Evolutionary conservation across 495 filamentous ascomycete species (phyloP).

Genomic region (Hapsidospora chrysogenum): DNA sequence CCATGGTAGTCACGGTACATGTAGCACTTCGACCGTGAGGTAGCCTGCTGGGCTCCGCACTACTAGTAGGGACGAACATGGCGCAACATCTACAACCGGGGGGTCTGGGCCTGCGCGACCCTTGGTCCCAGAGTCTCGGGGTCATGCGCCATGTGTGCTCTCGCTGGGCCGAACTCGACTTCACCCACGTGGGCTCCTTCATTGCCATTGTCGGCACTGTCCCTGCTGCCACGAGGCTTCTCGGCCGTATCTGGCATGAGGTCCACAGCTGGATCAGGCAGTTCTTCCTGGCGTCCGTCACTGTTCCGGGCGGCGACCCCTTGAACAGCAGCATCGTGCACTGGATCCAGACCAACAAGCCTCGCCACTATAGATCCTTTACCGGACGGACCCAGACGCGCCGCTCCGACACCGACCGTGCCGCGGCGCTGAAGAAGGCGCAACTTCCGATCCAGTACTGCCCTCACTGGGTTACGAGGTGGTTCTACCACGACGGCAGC

Average conservation of each 20-base stretch:
- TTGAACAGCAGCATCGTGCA: constrained; percentile 26
- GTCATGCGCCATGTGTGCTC: background rate
- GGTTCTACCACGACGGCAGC: constrained; percentile 22
- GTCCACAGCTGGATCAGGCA: constrained; percentile 22
- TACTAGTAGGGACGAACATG: too few relatives aligned
- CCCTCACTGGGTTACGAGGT: constrained; percentile 25
- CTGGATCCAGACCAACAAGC: constrained; percentile 22
- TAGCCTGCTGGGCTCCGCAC: too few relatives aligned
- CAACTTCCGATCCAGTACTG: constrained; percentile 25
- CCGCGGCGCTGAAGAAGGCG: constrained; percentile 9
- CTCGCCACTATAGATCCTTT: constrained; percentile 10
- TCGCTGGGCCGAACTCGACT: constrained; percentile 13
- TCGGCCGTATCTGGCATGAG: constrained; percentile 9
- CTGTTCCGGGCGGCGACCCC: constrained; percentile 20
- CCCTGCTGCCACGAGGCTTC: constrained; percentile 9
- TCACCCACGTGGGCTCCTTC: constrained; percentile 13
- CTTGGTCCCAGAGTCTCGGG: background rate
- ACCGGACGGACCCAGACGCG: constrained; percentile 7
- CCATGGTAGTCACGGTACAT: too few relatives aligned
- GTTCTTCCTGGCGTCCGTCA: constrained; percentile 24
- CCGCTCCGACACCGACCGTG: constrained; percentile 20
- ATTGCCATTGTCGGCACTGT: constrained; percentile 16
- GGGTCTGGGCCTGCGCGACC: too few relatives aligned
- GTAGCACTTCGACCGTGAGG: too few relatives aligned
- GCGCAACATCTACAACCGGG: too few relatives aligned